Evolutionary conservation across 139 green algal genomes (phyloP), one percentile per base, ranked within the genome.

Genomic region (Chlamydomonas incerta): DNA sequence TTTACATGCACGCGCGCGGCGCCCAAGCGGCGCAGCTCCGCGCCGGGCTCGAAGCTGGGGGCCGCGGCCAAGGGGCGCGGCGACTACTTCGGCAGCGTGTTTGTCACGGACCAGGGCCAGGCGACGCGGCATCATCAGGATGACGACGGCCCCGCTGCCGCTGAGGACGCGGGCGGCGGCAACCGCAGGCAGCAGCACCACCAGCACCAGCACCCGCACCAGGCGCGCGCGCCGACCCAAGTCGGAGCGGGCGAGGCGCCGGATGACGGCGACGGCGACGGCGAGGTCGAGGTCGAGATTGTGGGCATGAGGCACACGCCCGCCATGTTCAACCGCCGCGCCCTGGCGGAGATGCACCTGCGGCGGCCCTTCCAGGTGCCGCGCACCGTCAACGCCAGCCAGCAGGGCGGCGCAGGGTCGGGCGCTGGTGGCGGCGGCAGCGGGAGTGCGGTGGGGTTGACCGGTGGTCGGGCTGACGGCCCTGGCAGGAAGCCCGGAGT

Each of bases 291-390:
- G 18, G 55, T 82, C 0, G 63, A 58, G 58, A 83, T 83, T 21
- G 35, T 83, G 63, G 28, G 37, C 21, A 37, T 20, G 60, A 24
- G 5, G 35, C 47, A 28, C 17, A 8, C 34, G 34, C 14, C 20
- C 3, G 34, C 23, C 0, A 10, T 29, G 20, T n/a, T 4, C 35
- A 26, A 24, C 63, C 63, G 18, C 63, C n/a, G 18, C 41, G 65
- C 62, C 2, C 77, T 52, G 34, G 63, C n/a, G 17, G 63, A 83
- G 37, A 2, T 66, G 46, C 50, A 28, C 41, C 63, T 74, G 41
- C 63, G 77, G 15, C 15, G n/a, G 63, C 77, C 77, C 18, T 83
- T 83, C 17, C 77, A 83, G 63, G 18, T 46, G 41, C 77, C 77
- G 23, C 63, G 77, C 21, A 34, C 52, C 33, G 41, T 34, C 14